These are phyloP conservation scores for Colletotrichum sp. DNA, from an alignment of 2,329 filamentous ascomycete genomes.

Conservation along the genomic window DNA sequence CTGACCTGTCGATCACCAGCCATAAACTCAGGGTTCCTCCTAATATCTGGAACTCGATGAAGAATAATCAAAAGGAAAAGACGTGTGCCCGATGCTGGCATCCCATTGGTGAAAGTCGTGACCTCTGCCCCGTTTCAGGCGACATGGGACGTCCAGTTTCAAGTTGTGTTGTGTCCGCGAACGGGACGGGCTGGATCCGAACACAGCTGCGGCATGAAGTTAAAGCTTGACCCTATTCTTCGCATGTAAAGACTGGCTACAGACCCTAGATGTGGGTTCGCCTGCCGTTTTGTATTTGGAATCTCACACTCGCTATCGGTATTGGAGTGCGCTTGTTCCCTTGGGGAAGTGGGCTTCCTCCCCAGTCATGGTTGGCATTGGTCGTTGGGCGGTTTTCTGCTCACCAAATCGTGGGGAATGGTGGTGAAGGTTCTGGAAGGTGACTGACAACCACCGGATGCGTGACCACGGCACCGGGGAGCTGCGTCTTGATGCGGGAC, in stretches of 20 bases:
- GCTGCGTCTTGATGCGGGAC: background rate
- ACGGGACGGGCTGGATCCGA: constrained; percentile 31
- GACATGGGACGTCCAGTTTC: constrained; percentile 26
- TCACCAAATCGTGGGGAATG: background rate
- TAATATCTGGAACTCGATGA: background rate
- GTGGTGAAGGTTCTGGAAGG: background rate
- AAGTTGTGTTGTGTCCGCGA: constrained; percentile 25
- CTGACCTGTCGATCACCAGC: constrained; percentile 2
- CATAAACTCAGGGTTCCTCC: constrained; percentile 7
- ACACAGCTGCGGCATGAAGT: constrained; percentile 10
- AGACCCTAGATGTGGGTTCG: background rate
- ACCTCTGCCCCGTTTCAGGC: constrained; percentile 27
- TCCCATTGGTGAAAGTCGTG: background rate
- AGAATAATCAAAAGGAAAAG: background rate
- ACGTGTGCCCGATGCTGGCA: background rate
- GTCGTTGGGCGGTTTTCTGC: background rate
- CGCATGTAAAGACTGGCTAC: background rate
- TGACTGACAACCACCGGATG: background rate
- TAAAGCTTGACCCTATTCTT: constrained; percentile 12
- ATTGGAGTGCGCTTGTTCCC: background rate
- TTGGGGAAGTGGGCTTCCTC: background rate
- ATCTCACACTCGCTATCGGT: background rate
- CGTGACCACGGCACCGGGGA: background rate
- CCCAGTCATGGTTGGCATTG: background rate
- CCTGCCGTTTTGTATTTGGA: background rate